Percentiles rank a stretch among this genome's conserved stretches.
These are phyloP conservation scores for Camellia oleifera DNA, from an alignment of 179 eudicot genomes.

Conservation along the genomic window DNA sequence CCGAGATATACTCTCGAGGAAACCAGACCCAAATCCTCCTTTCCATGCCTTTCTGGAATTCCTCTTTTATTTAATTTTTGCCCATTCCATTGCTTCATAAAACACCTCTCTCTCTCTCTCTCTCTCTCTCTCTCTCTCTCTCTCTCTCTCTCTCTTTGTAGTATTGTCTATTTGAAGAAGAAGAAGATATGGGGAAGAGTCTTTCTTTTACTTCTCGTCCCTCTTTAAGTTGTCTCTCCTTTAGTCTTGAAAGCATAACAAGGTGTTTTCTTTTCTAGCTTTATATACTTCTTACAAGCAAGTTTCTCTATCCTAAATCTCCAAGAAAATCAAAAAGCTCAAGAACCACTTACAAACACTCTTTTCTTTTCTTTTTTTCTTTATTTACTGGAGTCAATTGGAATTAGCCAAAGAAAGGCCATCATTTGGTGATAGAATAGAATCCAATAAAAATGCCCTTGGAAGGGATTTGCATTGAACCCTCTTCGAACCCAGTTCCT, in stretches of 20 bases:
- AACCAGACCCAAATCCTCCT: slow-evolving; percentile 28
- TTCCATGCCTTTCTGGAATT: slow-evolving; percentile 28
- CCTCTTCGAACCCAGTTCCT: slow-evolving; percentile 34
- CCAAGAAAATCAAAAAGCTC: slow-evolving; percentile 7
- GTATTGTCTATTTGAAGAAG: not conserved
- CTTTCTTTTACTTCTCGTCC: not conserved
- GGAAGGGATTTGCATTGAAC: slow-evolving; percentile 36
- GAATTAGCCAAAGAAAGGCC: not conserved
- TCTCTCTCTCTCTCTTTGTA: slow-evolving; percentile 16
- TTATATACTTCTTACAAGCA: not conserved
- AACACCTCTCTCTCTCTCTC: slow-evolving; percentile 12
- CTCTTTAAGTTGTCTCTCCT: slow-evolving; percentile 2
- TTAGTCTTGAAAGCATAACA: not conserved
- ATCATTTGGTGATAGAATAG: not conserved
- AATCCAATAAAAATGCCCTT: slow-evolving; percentile 36
- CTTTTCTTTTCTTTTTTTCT: not conserved
- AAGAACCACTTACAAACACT: not conserved
- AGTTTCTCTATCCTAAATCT: not conserved
- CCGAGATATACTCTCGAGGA: slow-evolving; percentile 46
- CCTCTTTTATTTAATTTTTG: slow-evolving; percentile 4
- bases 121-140: slow-evolving; percentile 20
- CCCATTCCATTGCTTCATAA: slow-evolving; percentile 1
- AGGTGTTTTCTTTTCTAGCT: not conserved
- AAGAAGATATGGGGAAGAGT: not conserved
- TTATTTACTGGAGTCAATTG: not conserved